Conservation (phyloP, 345 rosid genomes). For the Pugionium cornutum region DNA sequence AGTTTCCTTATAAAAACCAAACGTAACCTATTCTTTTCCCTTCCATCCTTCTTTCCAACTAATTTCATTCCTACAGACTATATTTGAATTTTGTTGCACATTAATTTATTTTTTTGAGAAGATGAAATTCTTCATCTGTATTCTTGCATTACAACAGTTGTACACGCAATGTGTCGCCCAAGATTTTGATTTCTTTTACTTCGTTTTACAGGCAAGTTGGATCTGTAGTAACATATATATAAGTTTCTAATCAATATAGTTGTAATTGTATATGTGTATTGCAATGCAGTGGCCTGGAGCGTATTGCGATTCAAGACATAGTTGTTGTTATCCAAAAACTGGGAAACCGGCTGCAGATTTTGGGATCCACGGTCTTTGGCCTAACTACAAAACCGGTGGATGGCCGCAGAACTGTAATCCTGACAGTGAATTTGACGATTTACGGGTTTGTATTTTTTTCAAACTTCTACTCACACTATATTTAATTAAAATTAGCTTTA, state of each 20-base stretch:
- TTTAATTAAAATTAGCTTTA: neutral
- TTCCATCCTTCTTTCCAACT: conserved; percentile 23
- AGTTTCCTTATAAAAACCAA: conserved; percentile 20
- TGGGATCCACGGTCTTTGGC: conserved; percentile 95
- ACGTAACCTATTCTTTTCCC: conserved; percentile 1
- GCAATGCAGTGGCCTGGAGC: conserved; percentile 87
- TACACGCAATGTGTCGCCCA: conserved; percentile 49
- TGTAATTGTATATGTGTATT: conserved; percentile 12
- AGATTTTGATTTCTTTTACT: conserved; percentile 93
- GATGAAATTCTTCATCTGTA: conserved; percentile 47
- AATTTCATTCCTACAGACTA: neutral
- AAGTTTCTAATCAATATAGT: conserved; percentile 2
- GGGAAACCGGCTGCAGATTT: conserved; percentile 93
- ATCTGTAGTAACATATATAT: neutral
- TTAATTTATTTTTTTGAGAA: neutral
- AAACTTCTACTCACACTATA: neutral
- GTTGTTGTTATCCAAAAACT: conserved; percentile 81
- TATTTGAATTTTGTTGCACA: neutral
- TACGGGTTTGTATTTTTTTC: conserved; percentile 45
- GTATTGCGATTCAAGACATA: conserved; percentile 67
- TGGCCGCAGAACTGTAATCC: conserved; percentile 89
- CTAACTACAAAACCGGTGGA: conserved; percentile 70
- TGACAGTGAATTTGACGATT: conserved; percentile 48
- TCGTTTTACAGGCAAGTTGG: conserved; percentile 68
- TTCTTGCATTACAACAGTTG: conserved; percentile 45